Percentiles rank a stretch among this genome's conserved stretches.
Conservation (phyloP, 495 filamentous ascomycete genomes). For the Tuber magnatum region DNA sequence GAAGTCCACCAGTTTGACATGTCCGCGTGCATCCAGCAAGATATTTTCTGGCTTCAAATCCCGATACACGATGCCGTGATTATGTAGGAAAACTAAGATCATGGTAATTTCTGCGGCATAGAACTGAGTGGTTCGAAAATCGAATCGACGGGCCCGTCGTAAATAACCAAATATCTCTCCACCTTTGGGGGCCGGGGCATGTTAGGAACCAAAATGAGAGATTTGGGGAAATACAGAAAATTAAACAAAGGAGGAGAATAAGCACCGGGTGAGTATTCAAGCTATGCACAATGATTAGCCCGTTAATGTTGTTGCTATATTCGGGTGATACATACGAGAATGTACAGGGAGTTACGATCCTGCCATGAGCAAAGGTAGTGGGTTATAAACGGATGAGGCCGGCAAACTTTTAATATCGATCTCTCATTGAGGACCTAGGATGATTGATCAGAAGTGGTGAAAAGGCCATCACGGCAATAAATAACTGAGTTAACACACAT, state of each 20-base stretch:
- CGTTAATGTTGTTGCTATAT: constrained; percentile 6
- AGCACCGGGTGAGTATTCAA: constrained; percentile 39
- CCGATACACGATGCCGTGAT: constrained; percentile 83
- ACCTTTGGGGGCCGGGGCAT: constrained; percentile 44
- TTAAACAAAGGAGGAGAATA: constrained; percentile 5
- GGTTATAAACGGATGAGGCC: constrained; percentile 92
- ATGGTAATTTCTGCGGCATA: constrained; percentile 94
- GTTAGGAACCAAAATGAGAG: constrained; percentile 16
- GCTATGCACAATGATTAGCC: constrained; percentile 32
- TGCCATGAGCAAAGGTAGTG: constrained; percentile 84
- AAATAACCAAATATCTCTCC: constrained; percentile 95
- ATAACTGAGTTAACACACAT: constrained; percentile 52
- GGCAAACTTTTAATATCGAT: constrained; percentile 73
- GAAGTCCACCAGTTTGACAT: constrained; percentile 97
- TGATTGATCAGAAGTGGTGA: constrained; percentile 10
- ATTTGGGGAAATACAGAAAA: not conserved
- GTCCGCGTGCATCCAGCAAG: constrained; percentile 80
- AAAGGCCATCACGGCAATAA: not conserved
- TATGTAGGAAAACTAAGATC: constrained; percentile 87
- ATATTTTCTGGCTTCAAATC: constrained; percentile 97
- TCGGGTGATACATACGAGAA: constrained; percentile 58
- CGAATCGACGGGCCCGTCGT: constrained; percentile 74
- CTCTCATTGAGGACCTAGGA: constrained; percentile 63
- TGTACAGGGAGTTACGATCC: constrained; percentile 79
- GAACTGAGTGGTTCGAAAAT: constrained; percentile 76